Evolutionary conservation across 2,329 filamentous ascomycete genomes (phyloP), one percentile per base, ranked within the genome.

Genomic region (Dactylellina haptotyla): DNA sequence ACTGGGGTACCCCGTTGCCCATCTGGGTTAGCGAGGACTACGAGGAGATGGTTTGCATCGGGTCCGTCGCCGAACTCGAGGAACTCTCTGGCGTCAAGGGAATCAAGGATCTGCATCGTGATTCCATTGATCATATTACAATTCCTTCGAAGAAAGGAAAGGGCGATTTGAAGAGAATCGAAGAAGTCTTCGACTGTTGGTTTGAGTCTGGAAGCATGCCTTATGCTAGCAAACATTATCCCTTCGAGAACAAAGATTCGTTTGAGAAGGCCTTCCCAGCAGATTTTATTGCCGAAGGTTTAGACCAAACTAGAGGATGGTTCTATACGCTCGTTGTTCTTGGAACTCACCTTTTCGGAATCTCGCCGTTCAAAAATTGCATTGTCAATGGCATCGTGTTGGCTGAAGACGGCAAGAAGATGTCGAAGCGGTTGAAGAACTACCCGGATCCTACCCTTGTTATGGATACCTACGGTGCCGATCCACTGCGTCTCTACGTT

Each of bases 171-270:
- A 89, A 86, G 78, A 89, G 93, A 77, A 86, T 95, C 8, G 89
- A 92, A 57, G 93, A 97, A 80, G 92, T 97, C 3, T 97, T 97
- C 78, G 93, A 97, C 82, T 97, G 93, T 80, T 97, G 93, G 93
- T 96, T 97, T 75, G 93, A 97, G 81, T 97, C 93, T 45, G 93
- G 93, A 73, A 93, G 90, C 79, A 97, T 97, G 93, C 93, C 93
- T 1, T 97, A 96, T 79, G 91, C 92, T 43, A 93, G 90, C 76
- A 88, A 90, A 75, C 93, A 97, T 80, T 97, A 96, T 79, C 93
- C 93, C 4, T 97, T 97, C 79, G 90, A 94, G 82, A 95, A 95
- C 79, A 87, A 89, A 77, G 91, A 93, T 8, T 86, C 89, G 71
- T 94, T 97, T 75, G 85, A 93, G 77, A 86, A 88, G 76, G 88